Evolutionary conservation across 495 filamentous ascomycete species (phyloP), one percentile per base, ranked within the genome.

Genomic region (Apodospora peruviana): DNA sequence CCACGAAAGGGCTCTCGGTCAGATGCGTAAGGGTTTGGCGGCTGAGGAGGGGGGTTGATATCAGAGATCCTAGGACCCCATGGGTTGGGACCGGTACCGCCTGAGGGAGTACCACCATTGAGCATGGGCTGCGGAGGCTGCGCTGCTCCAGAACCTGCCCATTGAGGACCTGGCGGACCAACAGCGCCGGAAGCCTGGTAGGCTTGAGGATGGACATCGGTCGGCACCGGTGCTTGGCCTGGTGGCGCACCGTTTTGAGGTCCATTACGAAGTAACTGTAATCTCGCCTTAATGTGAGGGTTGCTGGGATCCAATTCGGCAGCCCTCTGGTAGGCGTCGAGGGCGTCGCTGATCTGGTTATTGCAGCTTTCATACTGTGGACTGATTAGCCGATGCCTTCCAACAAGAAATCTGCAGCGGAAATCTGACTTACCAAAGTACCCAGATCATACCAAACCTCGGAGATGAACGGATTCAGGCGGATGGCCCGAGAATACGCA

Each of bases 391-490:
- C 39, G 62, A 51, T 48, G 36, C 32, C 34, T 29, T 21, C 41
- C 38, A 57, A 37, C 20, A 18, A 5, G 12, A 25, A 45, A 20
- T 37, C 41, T 36, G 41, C 23, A 42, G 23, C 5, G 52, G 40
- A 62, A 17, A 34, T n/a, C 5, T 17, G 67, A 79, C 86, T 76
- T 81, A 95, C 88, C 73, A 98, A 60, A 57, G 94, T 99, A 35
- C 93, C 93, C 35, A 99, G 73, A 71, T 99, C 94, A 69, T 97
- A 99, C 93, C 93, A 99, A 35, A 99, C 93, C 66, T 99, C 93
- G 4, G 93, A 97, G 54, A 99, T 99, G 75, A 94, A 96, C 2
- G 93, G 93, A 64, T 97, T 99, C 60, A 99, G 73, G 50, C 93
- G 88, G 59, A 99, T 99, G 37, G 93, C 93, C 51, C 93, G 89